phyloP scores from a whole-genome alignment of 768 basidiomycete genomes.

The Pisolithus sp. region DNA sequence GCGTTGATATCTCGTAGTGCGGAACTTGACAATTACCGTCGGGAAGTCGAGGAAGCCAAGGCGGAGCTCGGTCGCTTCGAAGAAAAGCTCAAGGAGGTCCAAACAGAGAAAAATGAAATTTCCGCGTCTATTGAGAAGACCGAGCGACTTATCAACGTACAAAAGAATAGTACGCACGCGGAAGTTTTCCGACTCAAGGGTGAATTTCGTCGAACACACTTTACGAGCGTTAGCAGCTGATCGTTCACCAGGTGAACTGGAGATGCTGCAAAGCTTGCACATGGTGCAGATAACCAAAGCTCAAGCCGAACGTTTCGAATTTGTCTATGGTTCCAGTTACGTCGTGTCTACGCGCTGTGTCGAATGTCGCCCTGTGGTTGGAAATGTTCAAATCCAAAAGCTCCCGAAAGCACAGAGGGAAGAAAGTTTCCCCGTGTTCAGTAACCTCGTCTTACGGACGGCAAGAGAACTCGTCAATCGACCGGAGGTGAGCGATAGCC shows the following conservation, averaged over 20 bases:
- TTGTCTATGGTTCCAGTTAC: conserved; percentile 59
- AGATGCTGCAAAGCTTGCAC: conserved; percentile 63
- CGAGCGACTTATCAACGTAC: conserved; percentile 55
- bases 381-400: conserved; percentile 44
- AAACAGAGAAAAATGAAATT: conserved; percentile 51
- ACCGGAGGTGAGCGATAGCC: conserved; percentile 29
- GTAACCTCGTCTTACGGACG: conserved; percentile 43
- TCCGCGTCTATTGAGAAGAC: conserved; percentile 51
- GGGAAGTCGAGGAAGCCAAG: conserved; percentile 60
- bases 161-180: conserved; percentile 65
- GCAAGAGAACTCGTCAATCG: conserved; percentile 41
- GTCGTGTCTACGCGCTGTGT: conserved; percentile 60
- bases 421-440: conserved; percentile 60
- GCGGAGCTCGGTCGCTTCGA: conserved; percentile 62
- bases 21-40: conserved; percentile 61
- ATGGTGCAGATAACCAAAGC: conserved; percentile 55
- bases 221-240: background rate
- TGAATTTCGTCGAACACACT: conserved; percentile 14
- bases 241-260: conserved; percentile 55
- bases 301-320: conserved; percentile 53
- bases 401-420: conserved; percentile 38
- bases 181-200: conserved; percentile 71
- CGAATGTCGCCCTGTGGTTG: conserved; percentile 47
- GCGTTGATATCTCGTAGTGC: conserved; percentile 34
- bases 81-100: conserved; percentile 54